These are phyloP conservation scores for Fusarium robinianum DNA, from an alignment of 2,329 filamentous ascomycete genomes.

Conservation along the genomic window DNA sequence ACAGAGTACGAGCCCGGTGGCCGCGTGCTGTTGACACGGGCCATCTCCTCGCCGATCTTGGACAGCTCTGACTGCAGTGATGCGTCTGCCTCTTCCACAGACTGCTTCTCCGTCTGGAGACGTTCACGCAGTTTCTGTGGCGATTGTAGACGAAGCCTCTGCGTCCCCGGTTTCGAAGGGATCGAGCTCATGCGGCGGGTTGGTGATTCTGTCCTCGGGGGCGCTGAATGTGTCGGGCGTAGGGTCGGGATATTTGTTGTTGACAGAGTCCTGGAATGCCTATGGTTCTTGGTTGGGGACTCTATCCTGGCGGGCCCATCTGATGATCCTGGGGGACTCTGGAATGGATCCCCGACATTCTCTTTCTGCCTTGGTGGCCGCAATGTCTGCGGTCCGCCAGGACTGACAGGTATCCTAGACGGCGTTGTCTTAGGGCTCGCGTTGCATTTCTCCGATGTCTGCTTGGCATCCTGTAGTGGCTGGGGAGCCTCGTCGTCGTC, in stretches of 20 bases:
- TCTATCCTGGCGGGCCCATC: constrained; percentile 25
- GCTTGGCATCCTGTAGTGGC: constrained; percentile 57
- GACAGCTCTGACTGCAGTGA: constrained; percentile 75
- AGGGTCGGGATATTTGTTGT: constrained; percentile 60
- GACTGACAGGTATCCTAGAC: constrained; percentile 59
- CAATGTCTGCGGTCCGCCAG: constrained; percentile 45
- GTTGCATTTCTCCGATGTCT: constrained; percentile 62
- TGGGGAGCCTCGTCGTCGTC: constrained; percentile 47
- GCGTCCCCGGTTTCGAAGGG: constrained; percentile 41
- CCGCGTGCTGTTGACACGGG: constrained; percentile 53
- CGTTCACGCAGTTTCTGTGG: constrained; percentile 82
- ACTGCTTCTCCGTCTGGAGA: constrained; percentile 78
- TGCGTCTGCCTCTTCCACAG: constrained; percentile 70
- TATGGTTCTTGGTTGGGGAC: constrained; percentile 36
- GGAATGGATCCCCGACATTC: constrained; percentile 36
- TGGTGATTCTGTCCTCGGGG: constrained; percentile 33
- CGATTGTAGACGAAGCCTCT: constrained; percentile 69
- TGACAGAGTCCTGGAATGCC: constrained; percentile 57
- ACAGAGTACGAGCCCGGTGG: constrained; percentile 38
- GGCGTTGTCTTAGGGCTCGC: constrained; percentile 51
- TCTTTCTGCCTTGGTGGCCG: constrained; percentile 55
- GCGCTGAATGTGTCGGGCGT: constrained; percentile 43
- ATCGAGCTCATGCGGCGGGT: constrained; percentile 31
- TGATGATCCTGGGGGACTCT: constrained; percentile 19
- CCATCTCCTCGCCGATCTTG: constrained; percentile 81